Percentiles rank a stretch among this genome's conserved stretches.
Conservation (phyloP, 2,329 filamentous ascomycete species). For the Aquanectria penicillioides region DNA sequence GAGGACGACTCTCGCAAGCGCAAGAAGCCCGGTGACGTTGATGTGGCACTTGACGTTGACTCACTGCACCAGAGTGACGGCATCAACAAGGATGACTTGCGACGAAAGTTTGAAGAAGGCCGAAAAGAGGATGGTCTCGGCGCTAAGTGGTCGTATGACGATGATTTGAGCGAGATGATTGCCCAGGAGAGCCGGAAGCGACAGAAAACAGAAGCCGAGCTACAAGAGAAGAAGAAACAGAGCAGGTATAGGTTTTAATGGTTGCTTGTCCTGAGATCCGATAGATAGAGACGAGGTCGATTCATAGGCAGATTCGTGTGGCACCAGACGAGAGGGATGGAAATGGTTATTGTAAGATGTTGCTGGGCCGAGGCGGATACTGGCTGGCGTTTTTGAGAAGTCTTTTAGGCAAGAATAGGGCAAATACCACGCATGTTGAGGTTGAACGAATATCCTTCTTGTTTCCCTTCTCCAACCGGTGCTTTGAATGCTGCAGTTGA, state of each 20-base stretch:
- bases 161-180: constrained; percentile 96
- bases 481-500: no score
- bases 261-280: not conserved
- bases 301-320: not conserved
- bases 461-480: no score
- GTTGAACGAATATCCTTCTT: constrained; percentile 1
- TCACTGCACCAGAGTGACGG: constrained; percentile 78
- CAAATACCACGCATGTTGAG: constrained; percentile 36
- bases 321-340: not conserved
- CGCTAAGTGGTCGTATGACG: constrained; percentile 78
- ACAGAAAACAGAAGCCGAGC: constrained; percentile 87
- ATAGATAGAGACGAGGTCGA: not conserved
- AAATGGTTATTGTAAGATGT: constrained; percentile 25
- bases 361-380: constrained; percentile 27
- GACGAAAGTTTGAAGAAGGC: constrained; percentile 81
- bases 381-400: constrained; percentile 36
- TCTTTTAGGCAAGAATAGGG: constrained; percentile 33
- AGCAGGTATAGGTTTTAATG: constrained; percentile 61
- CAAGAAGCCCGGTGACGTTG: constrained; percentile 96
- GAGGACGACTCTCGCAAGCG: constrained; percentile 83
- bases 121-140: constrained; percentile 72
- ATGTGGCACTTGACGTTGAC: constrained; percentile 91
- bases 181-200: constrained; percentile 91
- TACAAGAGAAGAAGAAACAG: constrained; percentile 71
- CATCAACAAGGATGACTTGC: constrained; percentile 85